phyloP scores from a whole-genome alignment of 805 yeast species.

The Lipomyces anomalus region DNA sequence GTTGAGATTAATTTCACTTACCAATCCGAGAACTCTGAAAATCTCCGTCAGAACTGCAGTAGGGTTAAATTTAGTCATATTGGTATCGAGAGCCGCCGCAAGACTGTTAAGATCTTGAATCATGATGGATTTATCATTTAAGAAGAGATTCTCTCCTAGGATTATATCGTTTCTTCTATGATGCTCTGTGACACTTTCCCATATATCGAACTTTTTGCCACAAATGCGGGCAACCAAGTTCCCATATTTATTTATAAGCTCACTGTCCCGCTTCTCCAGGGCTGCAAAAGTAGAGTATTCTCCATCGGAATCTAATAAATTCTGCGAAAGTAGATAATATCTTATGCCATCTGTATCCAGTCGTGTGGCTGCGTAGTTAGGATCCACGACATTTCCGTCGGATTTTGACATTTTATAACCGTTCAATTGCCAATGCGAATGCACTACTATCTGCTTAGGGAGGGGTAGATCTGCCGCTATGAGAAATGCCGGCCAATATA shows the following conservation, averaged over 20 bases:
- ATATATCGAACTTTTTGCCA: constrained; percentile 58
- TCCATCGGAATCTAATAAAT: constrained; percentile 70
- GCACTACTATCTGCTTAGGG: constrained; percentile 76
- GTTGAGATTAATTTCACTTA: too few species aligned
- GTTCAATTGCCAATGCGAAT: constrained; percentile 87
- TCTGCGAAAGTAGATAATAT: constrained; percentile 68
- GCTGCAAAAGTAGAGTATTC: constrained; percentile 68
- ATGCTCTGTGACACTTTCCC: background rate
- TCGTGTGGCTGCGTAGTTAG: constrained; percentile 52
- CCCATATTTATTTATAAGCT: constrained; percentile 75
- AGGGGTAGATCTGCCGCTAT: constrained; percentile 70
- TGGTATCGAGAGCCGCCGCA: too few species aligned
- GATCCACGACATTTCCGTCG: constrained; percentile 90
- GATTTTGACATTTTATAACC: constrained; percentile 94
- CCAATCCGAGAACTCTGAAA: constrained; percentile 45
- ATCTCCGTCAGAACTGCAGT: constrained; percentile 51
- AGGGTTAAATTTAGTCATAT: constrained; percentile 42
- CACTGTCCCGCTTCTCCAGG: constrained; percentile 35
- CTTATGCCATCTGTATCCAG: constrained; percentile 63
- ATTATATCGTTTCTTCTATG: too few species aligned
- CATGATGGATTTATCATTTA: too few species aligned
- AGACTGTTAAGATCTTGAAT: too few species aligned
- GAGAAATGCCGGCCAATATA: constrained; percentile 90
- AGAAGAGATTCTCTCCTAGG: too few species aligned
- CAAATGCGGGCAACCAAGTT: constrained; percentile 72